These are phyloP conservation scores for Asterella californica DNA, from an alignment of 225 moss, liverwort and hornwort genomes.

Conservation along the genomic window DNA sequence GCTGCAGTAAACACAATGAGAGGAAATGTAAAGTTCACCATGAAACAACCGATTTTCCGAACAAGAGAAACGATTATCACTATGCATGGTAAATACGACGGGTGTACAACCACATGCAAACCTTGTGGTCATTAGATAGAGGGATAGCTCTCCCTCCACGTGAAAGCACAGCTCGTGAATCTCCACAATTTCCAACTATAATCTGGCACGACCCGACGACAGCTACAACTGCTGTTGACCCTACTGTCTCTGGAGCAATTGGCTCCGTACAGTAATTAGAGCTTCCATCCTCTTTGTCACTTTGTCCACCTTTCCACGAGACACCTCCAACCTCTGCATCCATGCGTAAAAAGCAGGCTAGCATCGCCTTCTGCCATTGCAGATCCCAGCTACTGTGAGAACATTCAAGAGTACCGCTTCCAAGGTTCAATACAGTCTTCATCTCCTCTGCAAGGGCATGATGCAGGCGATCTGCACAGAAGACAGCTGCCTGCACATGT, in stretches of 20 bases:
- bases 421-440: slow-evolving; percentile 38
- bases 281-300: slow-evolving; percentile 40
- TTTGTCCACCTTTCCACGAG: slow-evolving; percentile 56
- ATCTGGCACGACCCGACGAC: slow-evolving; percentile 75
- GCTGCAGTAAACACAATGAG: slow-evolving; percentile 55
- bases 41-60: too few relatives aligned
- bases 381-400: slow-evolving; percentile 39
- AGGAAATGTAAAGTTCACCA: too few relatives aligned
- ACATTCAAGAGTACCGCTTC: slow-evolving; percentile 19
- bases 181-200: slow-evolving; percentile 87
- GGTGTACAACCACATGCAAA: too few relatives aligned
- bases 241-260: slow-evolving; percentile 89
- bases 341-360: slow-evolving; percentile 74
- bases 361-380: slow-evolving; percentile 65
- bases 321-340: slow-evolving; percentile 90
- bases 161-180: slow-evolving; percentile 91
- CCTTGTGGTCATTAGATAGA: slow-evolving; percentile 94
- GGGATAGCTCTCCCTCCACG: slow-evolving; percentile 83
- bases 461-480: slow-evolving; percentile 82
- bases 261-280: slow-evolving; percentile 62
- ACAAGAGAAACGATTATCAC: not conserved
- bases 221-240: slow-evolving; percentile 85
- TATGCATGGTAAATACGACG: not conserved
- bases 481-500: slow-evolving; percentile 65
- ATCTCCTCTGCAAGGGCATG: slow-evolving; percentile 71